These are phyloP conservation scores for Metschnikowia drakensbergensis DNA, from an alignment of 805 yeast species.

Conservation along the genomic window DNA sequence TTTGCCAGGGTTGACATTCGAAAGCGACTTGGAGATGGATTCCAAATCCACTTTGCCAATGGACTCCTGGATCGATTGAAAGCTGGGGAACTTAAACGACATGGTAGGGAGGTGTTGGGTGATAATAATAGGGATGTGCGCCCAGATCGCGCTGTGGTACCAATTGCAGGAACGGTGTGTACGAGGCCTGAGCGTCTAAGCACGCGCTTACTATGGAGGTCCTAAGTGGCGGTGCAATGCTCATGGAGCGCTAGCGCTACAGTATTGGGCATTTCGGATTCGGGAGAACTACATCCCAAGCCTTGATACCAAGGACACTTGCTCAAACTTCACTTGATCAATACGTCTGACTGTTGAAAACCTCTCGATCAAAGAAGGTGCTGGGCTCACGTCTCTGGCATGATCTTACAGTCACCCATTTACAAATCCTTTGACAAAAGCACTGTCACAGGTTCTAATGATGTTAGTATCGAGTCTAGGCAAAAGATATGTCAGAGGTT, in stretches of 20 bases:
- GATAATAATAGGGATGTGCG: not conserved
- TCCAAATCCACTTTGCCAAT: slow-evolving; percentile 38
- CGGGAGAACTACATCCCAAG: too few species aligned
- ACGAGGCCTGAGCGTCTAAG: not conserved
- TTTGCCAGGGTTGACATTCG: slow-evolving; percentile 35
- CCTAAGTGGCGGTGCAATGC: too few species aligned
- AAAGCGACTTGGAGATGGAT: slow-evolving; percentile 32
- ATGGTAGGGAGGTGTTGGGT: slow-evolving; percentile 13
- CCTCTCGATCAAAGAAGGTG: too few species aligned
- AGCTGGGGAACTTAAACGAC: slow-evolving; percentile 39
- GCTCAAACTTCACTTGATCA: too few species aligned
- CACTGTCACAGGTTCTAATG: not conserved
- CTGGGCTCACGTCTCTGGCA: too few species aligned
- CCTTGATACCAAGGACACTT: too few species aligned
- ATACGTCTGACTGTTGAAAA: too few species aligned
- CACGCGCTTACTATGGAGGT: too few species aligned
- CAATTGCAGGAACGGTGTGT: not conserved
- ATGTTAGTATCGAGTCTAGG: slow-evolving; percentile 3
- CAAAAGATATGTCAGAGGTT: slow-evolving; percentile 1
- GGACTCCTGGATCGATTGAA: slow-evolving; percentile 41
- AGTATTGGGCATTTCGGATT: too few species aligned
- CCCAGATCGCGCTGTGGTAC: not conserved
- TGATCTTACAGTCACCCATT: too few species aligned
- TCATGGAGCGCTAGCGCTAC: too few species aligned
- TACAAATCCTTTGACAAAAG: too few species aligned